Conservation (phyloP, 2,329 filamentous ascomycete genomes). For the Plectosphaerella plurivora region DNA sequence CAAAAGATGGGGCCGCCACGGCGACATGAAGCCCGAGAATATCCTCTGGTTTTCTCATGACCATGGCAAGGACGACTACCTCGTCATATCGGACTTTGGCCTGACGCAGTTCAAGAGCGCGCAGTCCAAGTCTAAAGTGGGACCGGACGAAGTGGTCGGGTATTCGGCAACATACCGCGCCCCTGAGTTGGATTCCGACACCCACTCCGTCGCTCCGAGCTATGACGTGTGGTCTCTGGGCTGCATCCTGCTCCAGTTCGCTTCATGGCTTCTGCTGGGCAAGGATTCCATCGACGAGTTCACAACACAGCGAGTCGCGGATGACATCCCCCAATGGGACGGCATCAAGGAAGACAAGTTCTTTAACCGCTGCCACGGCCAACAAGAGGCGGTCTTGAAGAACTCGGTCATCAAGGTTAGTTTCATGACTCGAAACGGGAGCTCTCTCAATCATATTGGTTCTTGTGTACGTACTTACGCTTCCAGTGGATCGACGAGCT, state of each 20-base stretch:
- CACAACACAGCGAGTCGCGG: neutral
- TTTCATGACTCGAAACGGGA: neutral
- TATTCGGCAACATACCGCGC: neutral
- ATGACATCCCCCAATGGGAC: neutral
- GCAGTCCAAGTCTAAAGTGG: neutral
- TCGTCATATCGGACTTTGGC: slow-evolving; percentile 4
- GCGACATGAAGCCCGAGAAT: slow-evolving; percentile 9
- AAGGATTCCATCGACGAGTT: neutral
- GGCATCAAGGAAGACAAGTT: neutral
- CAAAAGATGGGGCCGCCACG: slow-evolving; percentile 1
- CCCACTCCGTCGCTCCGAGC: neutral
- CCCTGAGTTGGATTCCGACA: neutral
- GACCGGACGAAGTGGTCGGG: neutral
- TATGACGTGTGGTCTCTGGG: neutral
- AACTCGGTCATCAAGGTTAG: neutral
- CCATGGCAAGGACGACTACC: neutral
- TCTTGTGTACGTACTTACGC: no score
- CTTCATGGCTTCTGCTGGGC: neutral
- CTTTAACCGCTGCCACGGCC: no score
- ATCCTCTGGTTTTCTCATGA: slow-evolving; percentile 2
- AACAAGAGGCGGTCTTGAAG: neutral
- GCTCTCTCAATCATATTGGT: no score
- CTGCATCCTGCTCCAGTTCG: neutral
- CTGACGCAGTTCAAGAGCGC: neutral
- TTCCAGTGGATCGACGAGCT: neutral